Evolutionary conservation across 140 eudicot species (phyloP), one percentile per base, ranked within the genome.

Genomic region (Bidens hawaiensis): DNA sequence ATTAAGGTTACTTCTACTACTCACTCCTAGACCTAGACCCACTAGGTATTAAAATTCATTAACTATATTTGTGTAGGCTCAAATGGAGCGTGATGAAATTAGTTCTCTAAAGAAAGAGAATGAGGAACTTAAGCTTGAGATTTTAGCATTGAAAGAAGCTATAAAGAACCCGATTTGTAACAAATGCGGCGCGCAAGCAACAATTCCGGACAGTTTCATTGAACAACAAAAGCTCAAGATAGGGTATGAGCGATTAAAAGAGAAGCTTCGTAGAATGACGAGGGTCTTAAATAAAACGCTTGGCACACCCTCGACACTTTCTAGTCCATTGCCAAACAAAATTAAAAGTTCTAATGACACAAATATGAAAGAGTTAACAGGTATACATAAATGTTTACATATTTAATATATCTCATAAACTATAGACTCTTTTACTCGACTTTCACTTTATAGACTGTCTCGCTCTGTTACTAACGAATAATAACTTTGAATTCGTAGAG

Each of bases 151-250:
- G 62, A 80, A 75, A 72, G 87, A 83, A 47, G 81, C 79, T 33
- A 30, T 70, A 69, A 26, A 51, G 53, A 73, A 69, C 40, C 76
- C 79, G 1, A 4, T 69, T 25, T 83, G 90, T 72, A 64, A 23
- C 62, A 61, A 50, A 12, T 86, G 87, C 64, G 90, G 95, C n/a
- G 83, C 81, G 25, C 71, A 69, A 1, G 85, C 87, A 19, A 60
- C 55, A 59, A 71, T 79, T 13, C 79, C 74, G 1, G 80, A 78
- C n/a, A 54, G 30, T 36, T 4, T 60, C 64, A 30, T 42, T 23
- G 22, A 42, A 1, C 78, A 82, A 51, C 85, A 65, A n/a, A 68
- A 68, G 42, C 63, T 77, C 6, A 31, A 65, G 71, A 78, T 77
- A 18, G 81, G 80, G 67, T 77, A 83, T 67, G 85, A 83, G 2